Evolutionary conservation across 2,329 filamentous ascomycete species (phyloP).

Genomic region (Fusarium sp.): DNA sequence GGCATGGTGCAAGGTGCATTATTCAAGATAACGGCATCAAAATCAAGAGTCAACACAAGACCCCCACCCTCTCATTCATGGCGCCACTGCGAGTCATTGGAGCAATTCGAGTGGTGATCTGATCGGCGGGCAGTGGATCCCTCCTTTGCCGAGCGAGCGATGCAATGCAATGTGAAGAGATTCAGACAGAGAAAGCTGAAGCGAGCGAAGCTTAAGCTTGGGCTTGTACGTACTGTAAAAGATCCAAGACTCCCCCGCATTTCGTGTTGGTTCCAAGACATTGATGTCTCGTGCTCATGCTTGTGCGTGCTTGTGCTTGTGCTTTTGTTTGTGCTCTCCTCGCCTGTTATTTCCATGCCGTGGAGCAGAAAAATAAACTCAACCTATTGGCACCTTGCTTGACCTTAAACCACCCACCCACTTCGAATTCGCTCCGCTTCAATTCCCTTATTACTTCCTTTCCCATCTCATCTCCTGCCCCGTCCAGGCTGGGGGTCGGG

Average conservation of each 20-base stretch:
- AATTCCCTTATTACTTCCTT: slow-evolving; percentile 15
- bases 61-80: slow-evolving; percentile 12
- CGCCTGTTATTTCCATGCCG: slow-evolving; percentile 14
- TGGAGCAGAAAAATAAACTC: slow-evolving; percentile 28
- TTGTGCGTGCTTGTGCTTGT: slow-evolving; percentile 10
- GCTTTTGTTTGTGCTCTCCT: slow-evolving; percentile 12
- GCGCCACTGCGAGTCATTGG: slow-evolving; percentile 48
- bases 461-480: slow-evolving; percentile 14
- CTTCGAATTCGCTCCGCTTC: slow-evolving; percentile 14
- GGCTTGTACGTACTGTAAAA: slow-evolving; percentile 32
- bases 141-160: slow-evolving; percentile 28
- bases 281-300: background rate
- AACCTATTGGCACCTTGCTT: slow-evolving; percentile 18
- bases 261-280: slow-evolving; percentile 30
- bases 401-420: slow-evolving; percentile 24
- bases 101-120: slow-evolving; percentile 40
- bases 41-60: slow-evolving; percentile 13
- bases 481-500: background rate
- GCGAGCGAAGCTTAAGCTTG: background rate
- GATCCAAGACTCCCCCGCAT: slow-evolving; percentile 46
- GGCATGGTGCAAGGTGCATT: background rate
- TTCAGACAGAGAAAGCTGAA: slow-evolving; percentile 5
- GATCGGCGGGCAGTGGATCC: slow-evolving; percentile 49
- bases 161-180: background rate
- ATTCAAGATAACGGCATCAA: background rate